phyloP scores from a whole-genome alignment of 2,329 filamentous ascomycete species.

The Cryphonectria naterciae region DNA sequence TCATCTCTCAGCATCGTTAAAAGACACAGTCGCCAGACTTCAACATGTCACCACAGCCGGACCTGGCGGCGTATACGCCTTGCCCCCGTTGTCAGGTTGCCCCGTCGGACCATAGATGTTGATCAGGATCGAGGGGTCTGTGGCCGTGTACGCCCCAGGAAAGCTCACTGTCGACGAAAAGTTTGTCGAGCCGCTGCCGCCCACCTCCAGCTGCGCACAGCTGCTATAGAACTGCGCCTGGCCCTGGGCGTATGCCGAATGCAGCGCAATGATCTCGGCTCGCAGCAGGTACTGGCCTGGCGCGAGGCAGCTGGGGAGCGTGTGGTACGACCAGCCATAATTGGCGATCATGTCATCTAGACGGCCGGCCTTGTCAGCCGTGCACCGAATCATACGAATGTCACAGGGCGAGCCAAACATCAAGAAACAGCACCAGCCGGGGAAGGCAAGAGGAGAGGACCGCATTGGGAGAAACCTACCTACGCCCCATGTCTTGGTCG shows the following conservation, averaged over 20 bases:
- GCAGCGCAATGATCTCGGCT: slow-evolving; percentile 57
- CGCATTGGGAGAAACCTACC: slow-evolving; percentile 9
- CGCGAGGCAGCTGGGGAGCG: slow-evolving; percentile 54
- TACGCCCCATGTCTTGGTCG: slow-evolving; percentile 52
- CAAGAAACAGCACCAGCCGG: neutral
- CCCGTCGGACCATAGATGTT: slow-evolving; percentile 52
- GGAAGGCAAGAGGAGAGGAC: neutral
- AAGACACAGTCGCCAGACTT: neutral
- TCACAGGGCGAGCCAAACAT: neutral
- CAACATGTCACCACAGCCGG: slow-evolving; percentile 40
- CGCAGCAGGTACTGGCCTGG: slow-evolving; percentile 59
- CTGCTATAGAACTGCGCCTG: slow-evolving; percentile 50
- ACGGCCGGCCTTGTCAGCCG: neutral
- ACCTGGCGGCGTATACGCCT: slow-evolving; percentile 46
- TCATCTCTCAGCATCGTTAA: neutral
- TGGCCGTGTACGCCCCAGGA: slow-evolving; percentile 49
- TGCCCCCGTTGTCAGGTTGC: slow-evolving; percentile 46
- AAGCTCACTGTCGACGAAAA: slow-evolving; percentile 46
- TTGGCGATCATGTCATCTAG: slow-evolving; percentile 46
- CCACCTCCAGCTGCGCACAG: slow-evolving; percentile 47
- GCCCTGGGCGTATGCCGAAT: slow-evolving; percentile 47
- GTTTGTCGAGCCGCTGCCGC: slow-evolving; percentile 42
- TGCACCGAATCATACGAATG: neutral
- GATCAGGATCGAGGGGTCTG: slow-evolving; percentile 49
- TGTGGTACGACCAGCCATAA: slow-evolving; percentile 53